A percentile compares a stretch with the other conserved stretches of the same genome.
Conservation (phyloP, 352 stramenopile species). For the Saprolegnia parasitica region DNA sequence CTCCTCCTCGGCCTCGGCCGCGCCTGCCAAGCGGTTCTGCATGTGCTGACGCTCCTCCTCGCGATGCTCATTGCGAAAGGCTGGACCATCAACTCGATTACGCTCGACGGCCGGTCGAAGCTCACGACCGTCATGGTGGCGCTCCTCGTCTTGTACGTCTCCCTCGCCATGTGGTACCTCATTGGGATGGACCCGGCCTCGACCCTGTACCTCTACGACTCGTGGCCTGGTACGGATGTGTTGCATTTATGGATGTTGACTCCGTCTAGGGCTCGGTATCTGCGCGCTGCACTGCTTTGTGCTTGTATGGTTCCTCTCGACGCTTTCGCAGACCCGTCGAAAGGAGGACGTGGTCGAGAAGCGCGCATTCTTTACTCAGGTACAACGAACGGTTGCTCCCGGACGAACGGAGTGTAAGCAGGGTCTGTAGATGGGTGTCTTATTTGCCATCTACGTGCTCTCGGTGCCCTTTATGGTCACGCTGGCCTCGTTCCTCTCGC, state of each 20-base stretch:
- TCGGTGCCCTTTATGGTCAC: conserved; percentile 64
- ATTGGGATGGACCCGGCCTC: conserved; percentile 69
- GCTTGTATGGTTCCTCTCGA: conserved; percentile 58
- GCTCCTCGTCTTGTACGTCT: conserved; percentile 62
- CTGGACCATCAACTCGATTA: conserved; percentile 72
- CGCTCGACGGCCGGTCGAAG: conserved; percentile 56
- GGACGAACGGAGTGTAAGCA: not conserved
- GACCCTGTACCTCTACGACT: conserved; percentile 81
- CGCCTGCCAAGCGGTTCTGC: conserved; percentile 64
- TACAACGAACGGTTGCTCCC: conserved; percentile 27
- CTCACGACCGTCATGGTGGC: conserved; percentile 60
- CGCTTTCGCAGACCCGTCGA: conserved; percentile 58
- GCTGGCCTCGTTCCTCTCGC: conserved; percentile 63
- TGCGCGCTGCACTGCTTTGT: conserved; percentile 55
- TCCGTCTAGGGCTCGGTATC: conserved; percentile 41
- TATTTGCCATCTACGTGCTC: conserved; percentile 72
- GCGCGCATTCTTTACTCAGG: conserved; percentile 56
- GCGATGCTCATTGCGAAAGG: conserved; percentile 73
- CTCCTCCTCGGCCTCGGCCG: conserved; percentile 67
- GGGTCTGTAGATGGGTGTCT: conserved; percentile 42
- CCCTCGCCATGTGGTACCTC: conserved; percentile 79
- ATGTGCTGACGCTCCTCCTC: conserved; percentile 60
- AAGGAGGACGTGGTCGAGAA: conserved; percentile 55
- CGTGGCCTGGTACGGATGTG: conserved; percentile 40
- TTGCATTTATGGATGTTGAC: not conserved